Base-by-base conservation (phyloP, 2,329 filamentous ascomycete species). In the Pyricularia sp. region DNA sequence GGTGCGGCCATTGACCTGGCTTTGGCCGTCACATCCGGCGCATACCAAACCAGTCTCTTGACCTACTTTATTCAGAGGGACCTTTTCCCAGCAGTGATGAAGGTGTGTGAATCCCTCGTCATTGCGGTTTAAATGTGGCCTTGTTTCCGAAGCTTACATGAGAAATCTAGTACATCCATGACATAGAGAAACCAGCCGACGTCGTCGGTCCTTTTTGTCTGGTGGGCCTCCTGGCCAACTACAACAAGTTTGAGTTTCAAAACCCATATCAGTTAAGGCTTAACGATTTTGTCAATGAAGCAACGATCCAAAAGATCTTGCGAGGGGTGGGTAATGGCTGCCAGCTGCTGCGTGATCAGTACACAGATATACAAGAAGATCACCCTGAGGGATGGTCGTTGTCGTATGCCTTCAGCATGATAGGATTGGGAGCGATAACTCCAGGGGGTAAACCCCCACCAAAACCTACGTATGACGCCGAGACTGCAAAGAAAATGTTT, bases 231-330 rank as follows among this genome's bases (percentile, higher is more conserved):
- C 83, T 99, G 68, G 92, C 92, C 72, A 99, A 98, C 80, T 98
- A 98, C 85, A 98, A 99, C 85, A 99, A 98, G 78, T 99, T 99
- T 76, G 95, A 99, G 79, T 94, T 96, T 69, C 94, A 97, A 77
- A 99, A 99, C 74, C 94, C 94, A 0, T 99, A 99, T 75, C 91
- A 95, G 74, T 82, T 96, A 71, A 91, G 94, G 31, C 85, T 99
- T 20, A 93, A 94, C 74, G 94, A 98, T 78, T 98, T 98, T 78
- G 93, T 97, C 74, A 97, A 99, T 76, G 94, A 98, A 76, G 82
- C 85, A 0, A 90, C 91, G 2, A 97, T 98, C 74, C 86, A 90
- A 70, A 92, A 92, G 75, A 92, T 97, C 71, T 88, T 97, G 64
- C 83, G 83, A 66, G 91, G 90, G 69, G 86, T 97, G 26, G 93